Evolutionary conservation across 257 asterid genomes (phyloP).

Genomic region (Solanum virginianum): DNA sequence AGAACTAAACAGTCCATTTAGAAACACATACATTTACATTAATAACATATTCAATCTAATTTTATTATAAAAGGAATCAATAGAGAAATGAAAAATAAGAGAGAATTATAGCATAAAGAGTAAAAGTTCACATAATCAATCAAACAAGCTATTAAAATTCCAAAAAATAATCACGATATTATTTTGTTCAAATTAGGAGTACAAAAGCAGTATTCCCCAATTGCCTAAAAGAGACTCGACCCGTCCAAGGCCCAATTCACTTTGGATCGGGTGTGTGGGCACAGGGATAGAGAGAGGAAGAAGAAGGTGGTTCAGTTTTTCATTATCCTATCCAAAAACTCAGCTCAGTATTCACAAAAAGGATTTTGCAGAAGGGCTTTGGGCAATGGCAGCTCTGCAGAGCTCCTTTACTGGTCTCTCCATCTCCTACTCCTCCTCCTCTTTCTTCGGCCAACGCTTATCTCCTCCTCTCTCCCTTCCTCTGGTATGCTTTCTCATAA

Average conservation of each 20-base stretch:
- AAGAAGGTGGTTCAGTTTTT: neutral
- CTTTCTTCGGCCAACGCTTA: conserved; percentile 62
- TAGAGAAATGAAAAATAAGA: no score
- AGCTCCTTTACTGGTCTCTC: conserved; percentile 60
- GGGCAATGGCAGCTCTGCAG: conserved; percentile 53
- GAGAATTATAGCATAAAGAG: no score
- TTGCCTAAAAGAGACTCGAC: neutral
- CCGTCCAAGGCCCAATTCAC: neutral
- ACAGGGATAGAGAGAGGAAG: neutral
- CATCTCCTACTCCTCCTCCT: conserved; percentile 52
- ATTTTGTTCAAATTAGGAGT: neutral
- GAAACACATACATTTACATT: neutral
- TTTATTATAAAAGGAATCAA: no score
- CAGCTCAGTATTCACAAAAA: neutral
- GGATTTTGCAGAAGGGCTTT: neutral
- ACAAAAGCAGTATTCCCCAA: neutral
- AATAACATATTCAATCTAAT: neutral
- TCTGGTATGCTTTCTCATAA: conserved; percentile 18
- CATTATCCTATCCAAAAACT: neutral
- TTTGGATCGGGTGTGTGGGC: neutral
- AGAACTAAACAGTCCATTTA: neutral
- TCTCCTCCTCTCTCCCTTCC: conserved; percentile 40
- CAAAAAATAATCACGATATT: no score
- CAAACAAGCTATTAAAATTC: no score
- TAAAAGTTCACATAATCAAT: no score